Evolutionary conservation across 2,329 filamentous ascomycete genomes (phyloP).

Genomic region (Colletotrichum zoysiae): DNA sequence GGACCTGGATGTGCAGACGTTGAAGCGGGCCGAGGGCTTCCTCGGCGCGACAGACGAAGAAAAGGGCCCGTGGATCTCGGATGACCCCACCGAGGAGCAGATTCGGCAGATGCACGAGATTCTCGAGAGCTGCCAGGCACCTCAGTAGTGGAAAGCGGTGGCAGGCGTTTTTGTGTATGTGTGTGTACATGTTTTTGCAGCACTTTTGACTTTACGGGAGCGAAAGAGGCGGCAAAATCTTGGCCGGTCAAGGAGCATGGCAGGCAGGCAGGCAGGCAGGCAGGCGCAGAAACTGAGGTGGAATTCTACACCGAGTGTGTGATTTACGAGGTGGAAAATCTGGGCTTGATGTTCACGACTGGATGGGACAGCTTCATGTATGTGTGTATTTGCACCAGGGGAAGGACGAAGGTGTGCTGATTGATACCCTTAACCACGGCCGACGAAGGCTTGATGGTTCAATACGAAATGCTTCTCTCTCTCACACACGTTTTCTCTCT

Average conservation of each 20-base stretch:
- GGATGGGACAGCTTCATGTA: constrained; percentile 7
- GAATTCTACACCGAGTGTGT: constrained; percentile 1
- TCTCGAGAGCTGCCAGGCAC: constrained; percentile 48
- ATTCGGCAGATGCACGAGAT: constrained; percentile 71
- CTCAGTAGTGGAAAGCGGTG: constrained; percentile 31
- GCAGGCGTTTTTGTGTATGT: background rate
- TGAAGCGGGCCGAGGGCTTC: constrained; percentile 89
- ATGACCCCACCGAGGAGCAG: constrained; percentile 75
- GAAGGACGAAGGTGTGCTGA: constrained; percentile 28
- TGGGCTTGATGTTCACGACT: constrained; percentile 27
- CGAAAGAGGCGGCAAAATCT: constrained; percentile 1
- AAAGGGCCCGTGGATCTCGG: constrained; percentile 85
- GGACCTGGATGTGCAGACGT: constrained; percentile 90
- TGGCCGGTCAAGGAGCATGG: constrained; percentile 1
- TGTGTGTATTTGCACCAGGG: constrained; percentile 20
- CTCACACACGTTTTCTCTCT: too few relatives aligned
- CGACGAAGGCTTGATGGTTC: constrained; percentile 21
- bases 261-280: constrained; percentile 7
- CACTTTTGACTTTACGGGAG: constrained; percentile 3
- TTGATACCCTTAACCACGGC: constrained; percentile 37
- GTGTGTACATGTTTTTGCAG: background rate
- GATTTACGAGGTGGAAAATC: constrained; percentile 23
- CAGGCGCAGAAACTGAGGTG: constrained; percentile 2
- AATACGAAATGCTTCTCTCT: constrained; percentile 22
- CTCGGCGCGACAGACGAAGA: constrained; percentile 84